These are phyloP conservation scores for Neopestalotiopsis sp. DNA, from an alignment of 2,329 filamentous ascomycete species.

Conservation along the genomic window DNA sequence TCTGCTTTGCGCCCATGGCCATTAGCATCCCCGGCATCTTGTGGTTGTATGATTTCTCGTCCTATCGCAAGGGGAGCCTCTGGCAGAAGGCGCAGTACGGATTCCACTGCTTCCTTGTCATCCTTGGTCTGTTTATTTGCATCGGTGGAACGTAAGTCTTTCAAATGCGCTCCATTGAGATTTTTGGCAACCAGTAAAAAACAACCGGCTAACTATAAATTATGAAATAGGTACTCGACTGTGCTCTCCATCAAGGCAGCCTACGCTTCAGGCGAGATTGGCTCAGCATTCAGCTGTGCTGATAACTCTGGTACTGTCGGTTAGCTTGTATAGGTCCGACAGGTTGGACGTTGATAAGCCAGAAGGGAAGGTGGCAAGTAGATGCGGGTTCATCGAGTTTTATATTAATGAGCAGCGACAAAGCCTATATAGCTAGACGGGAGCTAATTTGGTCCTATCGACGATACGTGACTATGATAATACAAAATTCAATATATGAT, in stretches of 20 bases:
- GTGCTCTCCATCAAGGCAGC: slow-evolving; percentile 27
- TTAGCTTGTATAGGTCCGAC: not conserved
- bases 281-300: slow-evolving; percentile 28
- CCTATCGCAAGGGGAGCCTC: slow-evolving; percentile 18
- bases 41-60: slow-evolving; percentile 22
- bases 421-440: not conserved
- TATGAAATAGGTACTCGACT: slow-evolving; percentile 23
- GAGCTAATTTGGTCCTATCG: not conserved
- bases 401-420: not conserved
- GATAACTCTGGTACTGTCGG: slow-evolving; percentile 26
- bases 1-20: slow-evolving; percentile 26
- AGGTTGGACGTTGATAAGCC: not conserved
- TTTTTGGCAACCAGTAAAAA: not conserved
- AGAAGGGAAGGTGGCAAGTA: not conserved
- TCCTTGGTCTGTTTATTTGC: slow-evolving; percentile 25
- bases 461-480: not conserved
- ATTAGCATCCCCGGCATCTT: slow-evolving; percentile 21
- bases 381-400: not conserved
- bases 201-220: slow-evolving; percentile 1
- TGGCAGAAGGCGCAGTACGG: slow-evolving; percentile 23
- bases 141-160: slow-evolving; percentile 27
- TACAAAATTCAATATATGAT: not conserved
- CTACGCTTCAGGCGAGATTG: slow-evolving; percentile 26
- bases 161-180: no score
- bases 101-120: slow-evolving; percentile 27